These are phyloP conservation scores for Tolypocladium nubicola DNA, from an alignment of 2,329 filamentous ascomycete species.

Conservation along the genomic window DNA sequence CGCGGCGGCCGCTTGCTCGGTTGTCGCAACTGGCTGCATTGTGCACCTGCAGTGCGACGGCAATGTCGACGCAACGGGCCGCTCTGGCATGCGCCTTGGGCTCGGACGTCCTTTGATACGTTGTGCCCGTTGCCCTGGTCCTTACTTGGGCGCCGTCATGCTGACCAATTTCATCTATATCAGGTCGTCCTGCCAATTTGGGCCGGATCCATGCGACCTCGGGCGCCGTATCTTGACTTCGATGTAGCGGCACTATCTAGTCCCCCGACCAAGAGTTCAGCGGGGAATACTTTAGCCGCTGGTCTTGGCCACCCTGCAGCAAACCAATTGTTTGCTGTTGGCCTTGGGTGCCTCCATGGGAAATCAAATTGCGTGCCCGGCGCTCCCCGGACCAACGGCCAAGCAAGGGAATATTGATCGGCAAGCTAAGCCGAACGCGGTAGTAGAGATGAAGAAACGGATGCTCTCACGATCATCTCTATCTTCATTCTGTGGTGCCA, in stretches of 20 bases:
- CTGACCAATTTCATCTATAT: background rate
- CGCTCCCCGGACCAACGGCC: background rate
- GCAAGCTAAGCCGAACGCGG: background rate
- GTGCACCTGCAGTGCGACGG: background rate
- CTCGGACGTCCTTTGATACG: background rate
- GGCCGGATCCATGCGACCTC: background rate
- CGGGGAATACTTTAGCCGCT: background rate
- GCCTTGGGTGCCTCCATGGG: background rate
- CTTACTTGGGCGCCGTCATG: background rate
- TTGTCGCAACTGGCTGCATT: background rate
- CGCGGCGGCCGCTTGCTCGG: background rate
- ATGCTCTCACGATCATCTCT: background rate
- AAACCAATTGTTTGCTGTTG: background rate
- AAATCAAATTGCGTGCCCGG: too few relatives aligned
- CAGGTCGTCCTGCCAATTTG: background rate
- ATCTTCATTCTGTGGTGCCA: background rate
- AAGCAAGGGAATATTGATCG: background rate
- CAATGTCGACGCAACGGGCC: background rate
- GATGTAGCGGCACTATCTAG: background rate
- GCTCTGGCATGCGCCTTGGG: background rate
- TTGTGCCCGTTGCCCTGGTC: background rate
- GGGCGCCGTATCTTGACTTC: background rate
- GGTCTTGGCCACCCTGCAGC: background rate
- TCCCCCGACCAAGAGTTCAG: too few relatives aligned
- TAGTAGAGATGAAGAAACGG: background rate